Base-by-base conservation (phyloP, 768 basidiomycete genomes). In the Dacryopinax primogenitus region DNA sequence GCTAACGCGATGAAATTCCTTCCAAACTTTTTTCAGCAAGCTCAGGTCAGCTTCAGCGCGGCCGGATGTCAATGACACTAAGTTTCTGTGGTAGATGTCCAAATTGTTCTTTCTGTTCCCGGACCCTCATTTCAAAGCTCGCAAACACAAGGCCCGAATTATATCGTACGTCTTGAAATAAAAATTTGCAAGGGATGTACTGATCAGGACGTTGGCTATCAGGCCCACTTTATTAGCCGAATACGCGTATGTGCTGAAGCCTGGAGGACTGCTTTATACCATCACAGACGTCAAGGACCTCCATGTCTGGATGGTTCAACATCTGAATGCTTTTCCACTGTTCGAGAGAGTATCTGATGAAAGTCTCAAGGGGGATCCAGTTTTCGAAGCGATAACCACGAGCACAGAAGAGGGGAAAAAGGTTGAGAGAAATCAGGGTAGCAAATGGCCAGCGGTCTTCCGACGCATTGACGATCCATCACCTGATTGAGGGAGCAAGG, bases 1-100 rank as follows among this genome's bases (percentile, higher is more conserved):
- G 94, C 90, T 15, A 99, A 99, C 74, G 88, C 92, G 58, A 97
- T 97, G 94, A 98, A 98, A 77, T 97, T 98, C 75, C 81, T 97
- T 64, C 90, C 94, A 4, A 98, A 98, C 76, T 97, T 92, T 76
- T 96, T 99, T 75, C 73, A 81, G 26, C 93, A 94, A 73, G 86
- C 86, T 65, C 95, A 95, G 72, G 76, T 78, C 62, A 66, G 76
- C 71, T 11, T 1, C 12, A 23, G 23, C 13, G n/a, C 36, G 15
- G 26, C 15, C 36, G 15, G 9, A 28, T 34, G 9, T 23, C 18
- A 33, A 44, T 64, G 33, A 13, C 62, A 23, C 1, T 2, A 34
- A n/a, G 9, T 18, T 13, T 13, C 62, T 26, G 45, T 11, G 37
- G 32, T 9, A 45, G 68, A 80, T 99, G 36, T 86, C 88, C 21